Conservation (phyloP, 139 green algal species). For the Picochlorum sp. region DNA sequence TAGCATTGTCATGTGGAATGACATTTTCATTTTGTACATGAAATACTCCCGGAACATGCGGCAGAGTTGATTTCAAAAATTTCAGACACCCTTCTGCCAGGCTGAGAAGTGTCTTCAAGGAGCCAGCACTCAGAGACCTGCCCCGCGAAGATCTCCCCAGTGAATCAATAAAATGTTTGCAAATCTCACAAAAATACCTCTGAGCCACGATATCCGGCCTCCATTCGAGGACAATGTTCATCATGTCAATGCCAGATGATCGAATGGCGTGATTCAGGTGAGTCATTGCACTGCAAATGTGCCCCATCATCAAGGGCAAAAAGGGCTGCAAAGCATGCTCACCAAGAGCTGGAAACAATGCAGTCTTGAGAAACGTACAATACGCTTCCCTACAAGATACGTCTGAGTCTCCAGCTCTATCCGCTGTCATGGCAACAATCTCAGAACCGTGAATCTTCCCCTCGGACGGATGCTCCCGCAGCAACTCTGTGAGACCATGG, state of each 20-base stretch:
- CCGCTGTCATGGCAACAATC: conserved; percentile 26
- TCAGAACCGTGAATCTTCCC: conserved; percentile 17
- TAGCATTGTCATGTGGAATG: too few species aligned
- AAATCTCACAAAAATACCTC: conserved; percentile 31
- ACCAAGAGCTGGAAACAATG: conserved; percentile 44
- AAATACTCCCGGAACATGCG: not conserved
- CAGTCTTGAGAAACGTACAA: conserved; percentile 32
- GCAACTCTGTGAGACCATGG: conserved; percentile 56
- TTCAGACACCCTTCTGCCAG: conserved; percentile 14
- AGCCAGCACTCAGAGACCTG: conserved; percentile 45
- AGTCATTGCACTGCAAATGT: conserved; percentile 65
- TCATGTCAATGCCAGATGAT: conserved; percentile 44
- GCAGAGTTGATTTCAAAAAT: conserved; percentile 12
- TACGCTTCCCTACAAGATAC: conserved; percentile 34
- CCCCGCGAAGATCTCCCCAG: conserved; percentile 39
- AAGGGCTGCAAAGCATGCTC: conserved; percentile 52
- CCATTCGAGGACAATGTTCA: conserved; percentile 58
- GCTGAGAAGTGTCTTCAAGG: conserved; percentile 36
- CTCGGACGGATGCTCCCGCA: conserved; percentile 47
- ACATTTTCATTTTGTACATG: too few species aligned
- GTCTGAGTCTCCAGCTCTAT: conserved; percentile 53
- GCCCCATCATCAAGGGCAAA: conserved; percentile 69
- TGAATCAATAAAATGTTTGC: conserved; percentile 53
- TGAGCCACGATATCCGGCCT: conserved; percentile 37
- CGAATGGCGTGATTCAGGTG: conserved; percentile 30